A percentile compares a stretch with the other conserved stretches of the same genome.
phyloP scores from a whole-genome alignment of 2,329 filamentous ascomycete species.

The Rhinocladiella similis region DNA sequence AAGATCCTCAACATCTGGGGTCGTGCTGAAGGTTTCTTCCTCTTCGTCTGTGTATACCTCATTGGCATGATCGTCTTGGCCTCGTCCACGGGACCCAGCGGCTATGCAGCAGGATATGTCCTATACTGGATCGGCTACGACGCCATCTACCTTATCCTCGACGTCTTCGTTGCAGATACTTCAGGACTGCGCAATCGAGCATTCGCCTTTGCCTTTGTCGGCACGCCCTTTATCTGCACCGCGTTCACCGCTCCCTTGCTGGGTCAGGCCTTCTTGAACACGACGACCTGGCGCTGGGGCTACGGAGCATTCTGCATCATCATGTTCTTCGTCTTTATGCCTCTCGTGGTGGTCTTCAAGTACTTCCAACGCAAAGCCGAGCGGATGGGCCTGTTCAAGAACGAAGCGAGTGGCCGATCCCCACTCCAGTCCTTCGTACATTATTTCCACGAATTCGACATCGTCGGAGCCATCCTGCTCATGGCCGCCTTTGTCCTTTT shows the following conservation, averaged over 20 bases:
- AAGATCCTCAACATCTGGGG: constrained; percentile 66
- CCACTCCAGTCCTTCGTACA: constrained; percentile 45
- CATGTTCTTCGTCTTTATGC: constrained; percentile 54
- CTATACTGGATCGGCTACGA: constrained; percentile 59
- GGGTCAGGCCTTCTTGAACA: constrained; percentile 49
- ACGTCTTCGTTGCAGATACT: constrained; percentile 64
- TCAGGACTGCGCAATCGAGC: constrained; percentile 60
- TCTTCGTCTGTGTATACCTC: constrained; percentile 47
- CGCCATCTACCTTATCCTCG: constrained; percentile 56
- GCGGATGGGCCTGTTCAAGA: constrained; percentile 51
- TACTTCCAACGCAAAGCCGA: constrained; percentile 58
- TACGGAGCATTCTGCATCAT: constrained; percentile 63
- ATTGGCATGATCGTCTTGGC: constrained; percentile 60
- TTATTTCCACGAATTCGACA: constrained; percentile 59
- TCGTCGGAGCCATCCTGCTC: constrained; percentile 60
- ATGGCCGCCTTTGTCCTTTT: constrained; percentile 61
- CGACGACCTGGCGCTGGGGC: constrained; percentile 60
- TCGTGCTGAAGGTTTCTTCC: constrained; percentile 54
- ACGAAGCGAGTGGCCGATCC: constrained; percentile 35
- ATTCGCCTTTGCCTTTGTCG: constrained; percentile 59
- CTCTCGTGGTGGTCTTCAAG: constrained; percentile 54
- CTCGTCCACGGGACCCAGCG: constrained; percentile 56
- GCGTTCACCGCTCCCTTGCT: constrained; percentile 56
- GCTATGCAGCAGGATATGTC: constrained; percentile 61
- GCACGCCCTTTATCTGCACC: constrained; percentile 59